These are phyloP conservation scores for Margaritispora aquatica DNA, from an alignment of 495 filamentous ascomycete species.

Conservation along the genomic window DNA sequence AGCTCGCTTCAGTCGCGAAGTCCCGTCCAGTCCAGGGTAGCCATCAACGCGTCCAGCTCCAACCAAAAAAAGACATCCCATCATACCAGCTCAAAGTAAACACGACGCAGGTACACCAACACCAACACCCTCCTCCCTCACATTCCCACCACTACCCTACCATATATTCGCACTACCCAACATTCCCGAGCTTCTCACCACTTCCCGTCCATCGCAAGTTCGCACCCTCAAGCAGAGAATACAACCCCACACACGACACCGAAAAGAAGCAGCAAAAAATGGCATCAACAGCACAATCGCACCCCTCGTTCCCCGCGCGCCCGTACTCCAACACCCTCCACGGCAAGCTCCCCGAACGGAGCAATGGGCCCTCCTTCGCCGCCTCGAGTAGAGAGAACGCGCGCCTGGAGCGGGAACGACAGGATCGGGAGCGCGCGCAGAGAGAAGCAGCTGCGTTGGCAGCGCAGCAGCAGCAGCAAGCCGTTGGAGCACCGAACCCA, in stretches of 20 bases:
- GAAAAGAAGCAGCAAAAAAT: conserved; percentile 3
- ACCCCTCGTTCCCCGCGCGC: conserved; percentile 19
- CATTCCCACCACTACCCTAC: too few species aligned
- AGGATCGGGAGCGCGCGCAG: conserved; percentile 24
- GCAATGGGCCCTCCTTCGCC: conserved; percentile 8
- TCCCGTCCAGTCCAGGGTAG: too few species aligned
- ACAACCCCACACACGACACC: too few species aligned
- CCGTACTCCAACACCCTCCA: conserved; percentile 22
- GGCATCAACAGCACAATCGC: conserved; percentile 19
- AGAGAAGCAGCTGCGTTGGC: conserved; percentile 24
- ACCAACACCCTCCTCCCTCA: too few species aligned
- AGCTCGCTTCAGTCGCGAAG: neutral
- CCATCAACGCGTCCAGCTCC: neutral
- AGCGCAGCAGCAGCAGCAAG: too few species aligned
- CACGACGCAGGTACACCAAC: too few species aligned
- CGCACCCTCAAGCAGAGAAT: too few species aligned
- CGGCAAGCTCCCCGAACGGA: conserved; percentile 24
- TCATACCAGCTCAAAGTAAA: too few species aligned
- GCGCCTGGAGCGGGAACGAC: conserved; percentile 35
- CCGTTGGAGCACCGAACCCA: conserved; percentile 13
- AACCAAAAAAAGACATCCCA: neutral
- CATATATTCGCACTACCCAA: neutral
- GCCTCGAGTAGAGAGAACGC: conserved; percentile 10
- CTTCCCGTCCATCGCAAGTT: too few species aligned
- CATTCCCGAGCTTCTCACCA: neutral